A percentile compares a stretch with the other conserved stretches of the same genome.
These are phyloP conservation scores for Globisporangium spiculum DNA, from an alignment of 352 stramenopile genomes.

Conservation along the genomic window DNA sequence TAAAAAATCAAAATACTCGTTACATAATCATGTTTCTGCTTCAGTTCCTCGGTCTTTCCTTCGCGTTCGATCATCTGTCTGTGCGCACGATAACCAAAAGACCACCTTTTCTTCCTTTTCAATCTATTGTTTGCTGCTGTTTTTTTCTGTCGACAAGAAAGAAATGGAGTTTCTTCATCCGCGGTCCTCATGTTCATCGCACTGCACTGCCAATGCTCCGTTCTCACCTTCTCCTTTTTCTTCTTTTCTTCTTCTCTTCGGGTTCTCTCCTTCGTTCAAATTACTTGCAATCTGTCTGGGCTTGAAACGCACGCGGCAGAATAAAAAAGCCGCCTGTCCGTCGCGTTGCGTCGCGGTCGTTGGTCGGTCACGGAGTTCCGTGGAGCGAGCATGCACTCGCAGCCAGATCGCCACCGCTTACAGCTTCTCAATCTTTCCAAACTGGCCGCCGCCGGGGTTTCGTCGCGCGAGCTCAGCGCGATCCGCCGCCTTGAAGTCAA, in stretches of 20 bases:
- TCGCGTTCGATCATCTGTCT: not conserved
- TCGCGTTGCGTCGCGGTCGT: not conserved
- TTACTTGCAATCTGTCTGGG: slow-evolving; percentile 8
- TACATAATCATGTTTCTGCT: slow-evolving; percentile 15
- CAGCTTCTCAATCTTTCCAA: slow-evolving; percentile 85
- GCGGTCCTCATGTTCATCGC: not conserved
- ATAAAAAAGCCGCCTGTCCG: slow-evolving; percentile 5
- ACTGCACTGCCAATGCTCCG: not conserved
- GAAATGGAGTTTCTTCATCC: not conserved
- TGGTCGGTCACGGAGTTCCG: not conserved
- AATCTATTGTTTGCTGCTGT: slow-evolving; percentile 9
- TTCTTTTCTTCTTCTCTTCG: not conserved
- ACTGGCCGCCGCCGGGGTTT: slow-evolving; percentile 77
- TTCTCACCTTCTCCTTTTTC: not conserved
- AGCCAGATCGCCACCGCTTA: slow-evolving; percentile 25
- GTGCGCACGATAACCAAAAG: slow-evolving; percentile 5
- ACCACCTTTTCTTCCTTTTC: slow-evolving; percentile 10
- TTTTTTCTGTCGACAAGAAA: slow-evolving; percentile 8
- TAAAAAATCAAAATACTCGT: slow-evolving; percentile 17
- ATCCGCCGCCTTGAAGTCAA: slow-evolving; percentile 84
- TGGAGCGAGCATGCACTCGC: not conserved
- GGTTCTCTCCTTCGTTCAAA: slow-evolving; percentile 12
- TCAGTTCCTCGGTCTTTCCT: not conserved
- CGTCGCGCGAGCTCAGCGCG: slow-evolving; percentile 70
- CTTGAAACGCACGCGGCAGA: slow-evolving; percentile 1